A percentile compares a stretch with the other conserved stretches of the same genome.
These are phyloP conservation scores for Citeromyces nyonsensis DNA, from an alignment of 805 yeast genomes.

Conservation along the genomic window DNA sequence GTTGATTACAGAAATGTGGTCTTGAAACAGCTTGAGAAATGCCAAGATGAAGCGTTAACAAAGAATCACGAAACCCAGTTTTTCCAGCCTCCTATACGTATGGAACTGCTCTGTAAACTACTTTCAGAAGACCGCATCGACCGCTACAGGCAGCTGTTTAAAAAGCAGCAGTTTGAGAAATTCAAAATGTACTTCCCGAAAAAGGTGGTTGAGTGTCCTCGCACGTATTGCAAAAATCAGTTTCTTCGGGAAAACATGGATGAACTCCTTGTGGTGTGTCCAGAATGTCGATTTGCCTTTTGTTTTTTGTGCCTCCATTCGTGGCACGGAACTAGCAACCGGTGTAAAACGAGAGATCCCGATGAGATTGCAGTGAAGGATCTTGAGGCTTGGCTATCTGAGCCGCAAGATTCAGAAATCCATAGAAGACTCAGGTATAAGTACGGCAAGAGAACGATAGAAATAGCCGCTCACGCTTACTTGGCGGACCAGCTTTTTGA, in stretches of 20 bases:
- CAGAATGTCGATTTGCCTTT: slow-evolving; percentile 32
- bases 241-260: slow-evolving; percentile 29
- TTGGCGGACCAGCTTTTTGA: slow-evolving; percentile 30
- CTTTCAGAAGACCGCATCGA: slow-evolving; percentile 13
- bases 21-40: slow-evolving; percentile 4
- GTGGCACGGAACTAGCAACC: slow-evolving; percentile 40
- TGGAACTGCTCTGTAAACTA: slow-evolving; percentile 16
- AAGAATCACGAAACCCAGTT: slow-evolving; percentile 17
- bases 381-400: slow-evolving; percentile 17
- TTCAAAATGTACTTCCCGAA: slow-evolving; percentile 28
- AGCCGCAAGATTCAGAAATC: slow-evolving; percentile 17
- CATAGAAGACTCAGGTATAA: slow-evolving; percentile 12
- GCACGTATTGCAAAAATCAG: slow-evolving; percentile 24
- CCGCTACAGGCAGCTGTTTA: slow-evolving; percentile 22
- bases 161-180: slow-evolving; percentile 22
- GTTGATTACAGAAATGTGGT: slow-evolving; percentile 3
- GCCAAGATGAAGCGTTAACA: slow-evolving; percentile 7
- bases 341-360: slow-evolving; percentile 21
- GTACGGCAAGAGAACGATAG: slow-evolving; percentile 29
- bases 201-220: slow-evolving; percentile 34
- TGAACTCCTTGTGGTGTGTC: slow-evolving; percentile 31
- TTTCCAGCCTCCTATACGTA: slow-evolving; percentile 23
- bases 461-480: slow-evolving; percentile 25
- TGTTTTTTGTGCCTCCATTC: slow-evolving; percentile 41
- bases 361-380: slow-evolving; percentile 21